phyloP scores from a whole-genome alignment of 2,329 filamentous ascomycete genomes.

The Fusarium camptoceras region DNA sequence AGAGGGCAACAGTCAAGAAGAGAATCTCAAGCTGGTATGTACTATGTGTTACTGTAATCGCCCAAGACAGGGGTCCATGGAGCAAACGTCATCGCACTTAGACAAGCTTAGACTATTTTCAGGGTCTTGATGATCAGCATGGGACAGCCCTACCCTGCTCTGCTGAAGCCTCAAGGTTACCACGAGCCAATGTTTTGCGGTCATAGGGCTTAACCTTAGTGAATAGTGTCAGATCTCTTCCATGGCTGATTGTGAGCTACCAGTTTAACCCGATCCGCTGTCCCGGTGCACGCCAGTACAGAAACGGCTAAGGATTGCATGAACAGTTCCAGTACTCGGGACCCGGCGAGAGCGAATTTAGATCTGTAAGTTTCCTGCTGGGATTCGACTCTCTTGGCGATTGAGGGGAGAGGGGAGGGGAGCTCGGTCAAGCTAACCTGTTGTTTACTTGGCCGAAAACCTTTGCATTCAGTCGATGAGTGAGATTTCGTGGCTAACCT shows the following conservation, averaged over 20 bases:
- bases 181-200: background rate
- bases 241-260: constrained; percentile 7
- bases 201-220: constrained; percentile 8
- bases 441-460: constrained; percentile 4
- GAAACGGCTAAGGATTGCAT: constrained; percentile 18
- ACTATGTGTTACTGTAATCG: background rate
- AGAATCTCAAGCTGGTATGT: background rate
- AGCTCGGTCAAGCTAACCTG: constrained; percentile 14
- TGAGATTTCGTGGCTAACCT: background rate
- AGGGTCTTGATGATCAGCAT: constrained; percentile 24
- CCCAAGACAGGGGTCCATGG: constrained; percentile 10
- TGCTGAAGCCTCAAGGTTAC: constrained; percentile 1
- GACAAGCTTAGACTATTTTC: constrained; percentile 24
- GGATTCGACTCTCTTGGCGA: constrained; percentile 19
- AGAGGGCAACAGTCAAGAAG: constrained; percentile 2
- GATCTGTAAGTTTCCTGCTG: background rate
- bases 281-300: constrained; percentile 28
- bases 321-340: constrained; percentile 12
- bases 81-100: constrained; percentile 30
- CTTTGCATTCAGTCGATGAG: background rate
- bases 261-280: constrained; percentile 5
- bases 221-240: background rate
- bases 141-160: constrained; percentile 7
- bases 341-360: constrained; percentile 29
- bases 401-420: background rate